A percentile compares a stretch with the other conserved stretches of the same genome.
Conservation (phyloP, 768 basidiomycete species). For the Serpula lacrymans region DNA sequence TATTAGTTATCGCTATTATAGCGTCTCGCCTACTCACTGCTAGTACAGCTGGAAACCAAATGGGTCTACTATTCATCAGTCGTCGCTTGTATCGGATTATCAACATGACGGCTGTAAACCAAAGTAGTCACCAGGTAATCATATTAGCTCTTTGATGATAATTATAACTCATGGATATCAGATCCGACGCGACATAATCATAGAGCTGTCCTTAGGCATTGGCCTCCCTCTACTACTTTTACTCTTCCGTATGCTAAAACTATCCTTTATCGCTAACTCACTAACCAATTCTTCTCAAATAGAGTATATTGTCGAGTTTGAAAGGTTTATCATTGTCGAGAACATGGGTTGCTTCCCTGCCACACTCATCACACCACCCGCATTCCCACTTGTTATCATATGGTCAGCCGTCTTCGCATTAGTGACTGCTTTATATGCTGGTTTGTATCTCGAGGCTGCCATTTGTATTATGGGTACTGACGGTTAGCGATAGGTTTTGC, state of each 20-base stretch:
- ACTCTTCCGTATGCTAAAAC: constrained; percentile 25
- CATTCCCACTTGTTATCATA: constrained; percentile 36
- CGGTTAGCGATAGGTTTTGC: too few relatives aligned
- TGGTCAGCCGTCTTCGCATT: constrained; percentile 24
- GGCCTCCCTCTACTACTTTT: constrained; percentile 30
- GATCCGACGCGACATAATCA: constrained; percentile 43
- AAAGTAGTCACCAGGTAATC: constrained; percentile 22
- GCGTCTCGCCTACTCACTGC: constrained; percentile 37
- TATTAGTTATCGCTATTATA: constrained; percentile 14
- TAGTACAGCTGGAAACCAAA: constrained; percentile 33
- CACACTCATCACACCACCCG: constrained; percentile 27
- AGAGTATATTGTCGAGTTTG: constrained; percentile 53
- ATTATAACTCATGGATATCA: constrained; percentile 12
- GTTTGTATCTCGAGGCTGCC: constrained; percentile 14
- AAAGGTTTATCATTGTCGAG: constrained; percentile 49
- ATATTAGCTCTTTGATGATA: constrained; percentile 3
- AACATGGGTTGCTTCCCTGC: constrained; percentile 43
- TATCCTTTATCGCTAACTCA: neutral
- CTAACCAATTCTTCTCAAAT: neutral
- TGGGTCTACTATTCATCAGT: constrained; percentile 43
- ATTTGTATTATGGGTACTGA: too few relatives aligned
- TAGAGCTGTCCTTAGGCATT: constrained; percentile 28
- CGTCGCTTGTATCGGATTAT: constrained; percentile 48
- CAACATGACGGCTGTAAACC: constrained; percentile 8
- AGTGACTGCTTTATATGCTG: constrained; percentile 25